Evolutionary conservation across 2,329 filamentous ascomycete genomes (phyloP).

Genomic region (Anthostomella pinea): DNA sequence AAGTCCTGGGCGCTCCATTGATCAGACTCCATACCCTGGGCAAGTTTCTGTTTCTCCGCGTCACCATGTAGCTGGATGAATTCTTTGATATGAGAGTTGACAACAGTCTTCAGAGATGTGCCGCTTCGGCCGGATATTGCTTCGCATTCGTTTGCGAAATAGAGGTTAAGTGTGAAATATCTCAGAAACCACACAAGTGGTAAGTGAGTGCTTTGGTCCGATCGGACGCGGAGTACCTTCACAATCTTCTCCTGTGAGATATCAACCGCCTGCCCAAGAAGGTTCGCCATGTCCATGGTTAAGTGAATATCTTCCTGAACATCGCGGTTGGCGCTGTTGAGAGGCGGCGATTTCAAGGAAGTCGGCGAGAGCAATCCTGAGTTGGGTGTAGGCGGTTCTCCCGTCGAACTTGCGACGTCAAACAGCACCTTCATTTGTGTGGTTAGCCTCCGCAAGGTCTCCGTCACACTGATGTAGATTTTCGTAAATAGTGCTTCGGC

Average conservation of each 20-base stretch:
- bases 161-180: conserved; percentile 78
- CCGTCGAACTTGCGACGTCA: conserved; percentile 80
- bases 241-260: conserved; percentile 74
- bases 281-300: conserved; percentile 71
- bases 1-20: conserved; percentile 80
- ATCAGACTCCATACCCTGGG: conserved; percentile 75
- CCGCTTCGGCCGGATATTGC: conserved; percentile 78
- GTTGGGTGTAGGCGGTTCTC: conserved; percentile 36
- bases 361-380: conserved; percentile 45
- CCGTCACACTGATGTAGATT: conserved; percentile 84
- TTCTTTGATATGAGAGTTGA: conserved; percentile 78
- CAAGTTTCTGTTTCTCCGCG: conserved; percentile 69
- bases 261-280: conserved; percentile 78
- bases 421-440: conserved; percentile 94
- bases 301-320: conserved; percentile 74
- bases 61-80: conserved; percentile 73
- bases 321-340: conserved; percentile 47
- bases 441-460: conserved; percentile 79
- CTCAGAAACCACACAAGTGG: conserved; percentile 70
- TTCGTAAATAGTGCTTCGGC: conserved; percentile 78
- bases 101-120: conserved; percentile 70
- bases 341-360: conserved; percentile 45
- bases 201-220: conserved; percentile 68
- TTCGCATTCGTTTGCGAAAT: conserved; percentile 85
- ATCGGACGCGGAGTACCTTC: conserved; percentile 72